Percentiles rank a stretch among this genome's conserved stretches.
phyloP scores from a whole-genome alignment of 768 basidiomycete species.

The Termitomyces sp. region DNA sequence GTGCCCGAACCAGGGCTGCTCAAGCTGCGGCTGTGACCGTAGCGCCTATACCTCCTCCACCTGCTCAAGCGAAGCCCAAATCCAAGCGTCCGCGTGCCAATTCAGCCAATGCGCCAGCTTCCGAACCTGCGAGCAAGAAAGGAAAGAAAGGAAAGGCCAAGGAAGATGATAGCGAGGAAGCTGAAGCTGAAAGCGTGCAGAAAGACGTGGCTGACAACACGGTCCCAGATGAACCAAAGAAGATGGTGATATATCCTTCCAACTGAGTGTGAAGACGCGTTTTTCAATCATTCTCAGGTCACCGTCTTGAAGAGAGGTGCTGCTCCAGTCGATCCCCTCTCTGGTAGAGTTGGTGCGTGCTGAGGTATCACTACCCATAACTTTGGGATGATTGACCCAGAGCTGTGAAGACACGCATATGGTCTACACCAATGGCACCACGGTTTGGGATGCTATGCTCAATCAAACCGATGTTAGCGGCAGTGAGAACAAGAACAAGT shows the following conservation, averaged over 20 bases:
- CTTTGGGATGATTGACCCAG: not conserved
- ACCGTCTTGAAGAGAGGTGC: conserved; percentile 47
- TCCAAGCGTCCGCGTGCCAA: conserved; percentile 26
- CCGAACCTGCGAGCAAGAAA: conserved; percentile 27
- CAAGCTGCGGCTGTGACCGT: conserved; percentile 18
- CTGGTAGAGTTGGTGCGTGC: conserved; percentile 40
- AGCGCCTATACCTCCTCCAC: conserved; percentile 17
- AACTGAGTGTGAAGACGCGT: not conserved
- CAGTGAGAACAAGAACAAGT: conserved; percentile 55
- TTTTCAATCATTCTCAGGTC: conserved; percentile 15
- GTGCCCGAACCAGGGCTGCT: conserved; percentile 29
- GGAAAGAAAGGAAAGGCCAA: conserved; percentile 22
- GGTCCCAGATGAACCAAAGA: conserved; percentile 26
- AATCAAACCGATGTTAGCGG: conserved; percentile 54
- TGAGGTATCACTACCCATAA: not conserved
- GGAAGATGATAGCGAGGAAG: conserved; percentile 8
- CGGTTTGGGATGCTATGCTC: conserved; percentile 55
- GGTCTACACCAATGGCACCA: conserved; percentile 34
- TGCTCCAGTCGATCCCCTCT: conserved; percentile 49
- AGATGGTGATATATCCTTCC: conserved; percentile 32
- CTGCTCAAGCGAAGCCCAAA: conserved; percentile 21
- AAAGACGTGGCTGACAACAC: conserved; percentile 18
- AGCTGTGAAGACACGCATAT: conserved; percentile 40
- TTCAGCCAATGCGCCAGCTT: conserved; percentile 20
- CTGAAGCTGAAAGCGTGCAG: conserved; percentile 17